Conservation (phyloP, 345 rosid species). For the Erysimum cheiranthoides region DNA sequence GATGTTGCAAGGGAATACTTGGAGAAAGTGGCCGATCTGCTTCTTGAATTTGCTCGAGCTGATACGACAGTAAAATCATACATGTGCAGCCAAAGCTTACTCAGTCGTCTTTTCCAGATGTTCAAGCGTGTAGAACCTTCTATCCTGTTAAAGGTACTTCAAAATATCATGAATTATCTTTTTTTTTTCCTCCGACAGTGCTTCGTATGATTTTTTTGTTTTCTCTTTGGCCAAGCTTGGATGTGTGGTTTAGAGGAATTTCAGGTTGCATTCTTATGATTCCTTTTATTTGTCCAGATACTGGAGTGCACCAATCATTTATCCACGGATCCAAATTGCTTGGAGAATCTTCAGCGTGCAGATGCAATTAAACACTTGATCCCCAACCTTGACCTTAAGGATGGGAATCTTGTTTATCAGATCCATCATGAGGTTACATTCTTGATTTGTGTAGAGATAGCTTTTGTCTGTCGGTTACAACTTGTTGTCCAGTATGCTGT, state of each 20-base stretch:
- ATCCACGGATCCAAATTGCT: slow-evolving; percentile 95
- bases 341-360: slow-evolving; percentile 98
- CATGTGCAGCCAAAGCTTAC: slow-evolving; percentile 95
- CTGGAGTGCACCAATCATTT: slow-evolving; percentile 83
- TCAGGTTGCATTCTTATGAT: slow-evolving; percentile 15
- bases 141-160: slow-evolving; percentile 79
- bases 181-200: background rate
- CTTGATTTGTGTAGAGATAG: slow-evolving; percentile 33
- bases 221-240: slow-evolving; percentile 11
- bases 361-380: slow-evolving; percentile 94
- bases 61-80: slow-evolving; percentile 89
- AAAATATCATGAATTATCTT: slow-evolving; percentile 14
- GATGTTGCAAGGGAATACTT: slow-evolving; percentile 89
- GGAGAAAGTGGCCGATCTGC: slow-evolving; percentile 93
- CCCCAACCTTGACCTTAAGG: slow-evolving; percentile 95
- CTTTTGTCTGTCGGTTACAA: slow-evolving; percentile 3
- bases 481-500: slow-evolving; percentile 5
- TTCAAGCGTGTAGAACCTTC: slow-evolving; percentile 87
- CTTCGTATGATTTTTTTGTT: background rate
- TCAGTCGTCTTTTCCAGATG: slow-evolving; percentile 93
- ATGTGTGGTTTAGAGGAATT: slow-evolving; percentile 27
- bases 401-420: slow-evolving; percentile 73
- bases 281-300: slow-evolving; percentile 55
- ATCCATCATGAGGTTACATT: slow-evolving; percentile 82
- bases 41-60: slow-evolving; percentile 96